Evolutionary conservation across 192 early-diverging fungal genomes (phyloP).

Genomic region (Rhizoclosmatium globosum): DNA sequence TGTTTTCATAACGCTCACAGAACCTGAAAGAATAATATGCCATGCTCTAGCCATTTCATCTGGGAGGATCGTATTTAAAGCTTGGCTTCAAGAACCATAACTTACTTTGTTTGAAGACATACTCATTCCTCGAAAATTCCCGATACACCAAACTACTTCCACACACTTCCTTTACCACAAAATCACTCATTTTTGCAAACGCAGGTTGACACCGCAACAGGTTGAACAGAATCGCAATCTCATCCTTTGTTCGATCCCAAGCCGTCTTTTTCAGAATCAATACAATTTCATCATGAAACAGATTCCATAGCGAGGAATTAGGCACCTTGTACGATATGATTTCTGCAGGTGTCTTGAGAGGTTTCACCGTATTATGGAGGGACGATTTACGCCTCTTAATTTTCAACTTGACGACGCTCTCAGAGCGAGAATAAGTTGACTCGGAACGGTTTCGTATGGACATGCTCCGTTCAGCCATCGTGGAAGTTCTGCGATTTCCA

Average conservation of each 20-base stretch:
- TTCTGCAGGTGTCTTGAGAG: conserved; percentile 13
- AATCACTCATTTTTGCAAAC: conserved; percentile 30
- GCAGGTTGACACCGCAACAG: conserved; percentile 21
- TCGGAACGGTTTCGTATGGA: not conserved
- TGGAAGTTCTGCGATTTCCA: not conserved
- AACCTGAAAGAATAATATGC: conserved; percentile 25
- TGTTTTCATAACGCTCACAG: conserved; percentile 16
- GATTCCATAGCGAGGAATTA: not conserved
- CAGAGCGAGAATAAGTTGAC: not conserved
- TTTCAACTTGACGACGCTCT: not conserved
- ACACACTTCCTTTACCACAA: conserved; percentile 26
- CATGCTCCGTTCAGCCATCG: not conserved
- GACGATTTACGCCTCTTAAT: not conserved
- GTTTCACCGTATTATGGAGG: not conserved
- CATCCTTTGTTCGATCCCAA: conserved; percentile 17
- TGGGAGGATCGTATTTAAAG: not conserved
- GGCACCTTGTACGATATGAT: conserved; percentile 15
- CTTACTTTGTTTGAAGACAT: conserved; percentile 24
- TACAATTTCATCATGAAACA: conserved; percentile 32
- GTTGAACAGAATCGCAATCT: conserved; percentile 21
- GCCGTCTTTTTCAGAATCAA: conserved; percentile 17
- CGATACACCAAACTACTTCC: not conserved
- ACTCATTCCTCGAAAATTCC: not conserved
- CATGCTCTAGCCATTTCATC: conserved; percentile 21
- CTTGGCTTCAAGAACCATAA: not conserved